These are phyloP conservation scores for Parastagonospora nodorum DNA, from an alignment of 2,329 filamentous ascomycete species.

Conservation along the genomic window DNA sequence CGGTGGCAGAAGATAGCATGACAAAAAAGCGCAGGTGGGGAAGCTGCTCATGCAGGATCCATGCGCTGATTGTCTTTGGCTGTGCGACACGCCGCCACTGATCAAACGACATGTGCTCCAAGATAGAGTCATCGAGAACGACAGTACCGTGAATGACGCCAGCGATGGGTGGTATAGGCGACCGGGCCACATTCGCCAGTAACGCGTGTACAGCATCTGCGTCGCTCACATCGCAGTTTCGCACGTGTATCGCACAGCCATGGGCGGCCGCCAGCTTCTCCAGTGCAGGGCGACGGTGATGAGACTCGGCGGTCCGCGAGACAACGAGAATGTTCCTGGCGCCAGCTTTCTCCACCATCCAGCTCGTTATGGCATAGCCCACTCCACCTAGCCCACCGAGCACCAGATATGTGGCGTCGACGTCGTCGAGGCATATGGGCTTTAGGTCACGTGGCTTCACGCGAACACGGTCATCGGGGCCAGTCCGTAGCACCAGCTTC, in stretches of 20 bases:
- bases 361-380: slow-evolving; percentile 14
- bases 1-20: slow-evolving; percentile 24
- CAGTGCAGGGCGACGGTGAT: too few relatives aligned
- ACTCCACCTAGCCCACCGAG: slow-evolving; percentile 23
- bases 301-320: slow-evolving; percentile 10
- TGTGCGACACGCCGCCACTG: slow-evolving; percentile 3
- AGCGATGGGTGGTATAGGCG: too few relatives aligned
- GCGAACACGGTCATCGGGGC: too few relatives aligned
- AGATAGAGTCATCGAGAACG: slow-evolving; percentile 19
- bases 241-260: too few relatives aligned
- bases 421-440: background rate
- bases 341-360: slow-evolving; percentile 17
- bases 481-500: too few relatives aligned
- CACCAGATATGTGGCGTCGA: slow-evolving; percentile 20
- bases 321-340: slow-evolving; percentile 20
- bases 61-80: slow-evolving; percentile 44
- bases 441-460: background rate
- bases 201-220: too few relatives aligned
- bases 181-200: too few relatives aligned
- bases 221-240: too few relatives aligned
- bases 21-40: slow-evolving; percentile 28
- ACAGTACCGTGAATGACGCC: slow-evolving; percentile 34
- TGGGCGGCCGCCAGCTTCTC: too few relatives aligned
- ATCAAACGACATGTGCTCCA: slow-evolving; percentile 12
- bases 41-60: slow-evolving; percentile 30